phyloP scores from a whole-genome alignment of 1,284 basidiomycete species.

The Ganoderma meredithae region DNA sequence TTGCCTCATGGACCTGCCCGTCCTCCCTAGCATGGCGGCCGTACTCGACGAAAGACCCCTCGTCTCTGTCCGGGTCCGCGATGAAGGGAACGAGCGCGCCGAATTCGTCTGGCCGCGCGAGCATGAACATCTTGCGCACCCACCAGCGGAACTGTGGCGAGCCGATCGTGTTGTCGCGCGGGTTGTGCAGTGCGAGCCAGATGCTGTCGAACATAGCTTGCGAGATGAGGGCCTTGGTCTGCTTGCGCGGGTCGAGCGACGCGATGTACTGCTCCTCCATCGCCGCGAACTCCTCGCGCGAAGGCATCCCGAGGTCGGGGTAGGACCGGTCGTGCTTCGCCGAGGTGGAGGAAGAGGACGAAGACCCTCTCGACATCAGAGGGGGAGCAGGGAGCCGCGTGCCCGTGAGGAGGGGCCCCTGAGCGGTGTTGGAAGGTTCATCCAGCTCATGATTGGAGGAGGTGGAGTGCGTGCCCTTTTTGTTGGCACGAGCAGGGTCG shows the following conservation, averaged over 20 bases:
- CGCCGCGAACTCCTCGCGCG: slow-evolving; percentile 55
- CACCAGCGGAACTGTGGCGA: slow-evolving; percentile 70
- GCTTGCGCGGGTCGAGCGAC: slow-evolving; percentile 63
- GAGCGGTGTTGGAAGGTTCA: not conserved
- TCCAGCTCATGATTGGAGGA: not conserved
- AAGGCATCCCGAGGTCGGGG: slow-evolving; percentile 36
- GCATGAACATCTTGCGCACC: slow-evolving; percentile 79
- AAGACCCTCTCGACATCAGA: not conserved
- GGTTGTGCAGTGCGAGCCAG: slow-evolving; percentile 63
- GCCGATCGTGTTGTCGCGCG: slow-evolving; percentile 28
- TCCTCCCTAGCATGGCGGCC: not conserved
- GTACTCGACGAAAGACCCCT: not conserved
- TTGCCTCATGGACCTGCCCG: not conserved
- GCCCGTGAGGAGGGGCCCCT: too few relatives aligned
- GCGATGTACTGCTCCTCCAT: slow-evolving; percentile 62
- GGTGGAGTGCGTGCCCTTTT: not conserved
- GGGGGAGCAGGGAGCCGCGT: not conserved
- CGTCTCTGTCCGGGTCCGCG: slow-evolving; percentile 1
- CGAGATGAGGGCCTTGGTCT: slow-evolving; percentile 74
- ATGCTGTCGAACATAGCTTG: slow-evolving; percentile 73
- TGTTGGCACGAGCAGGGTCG: slow-evolving; percentile 5
- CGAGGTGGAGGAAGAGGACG: slow-evolving; percentile 6
- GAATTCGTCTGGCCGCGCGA: slow-evolving; percentile 46
- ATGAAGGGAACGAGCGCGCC: slow-evolving; percentile 2
- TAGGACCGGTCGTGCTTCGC: not conserved